Base-by-base conservation (phyloP, 768 basidiomycete genomes). In the Mycena rosella region DNA sequence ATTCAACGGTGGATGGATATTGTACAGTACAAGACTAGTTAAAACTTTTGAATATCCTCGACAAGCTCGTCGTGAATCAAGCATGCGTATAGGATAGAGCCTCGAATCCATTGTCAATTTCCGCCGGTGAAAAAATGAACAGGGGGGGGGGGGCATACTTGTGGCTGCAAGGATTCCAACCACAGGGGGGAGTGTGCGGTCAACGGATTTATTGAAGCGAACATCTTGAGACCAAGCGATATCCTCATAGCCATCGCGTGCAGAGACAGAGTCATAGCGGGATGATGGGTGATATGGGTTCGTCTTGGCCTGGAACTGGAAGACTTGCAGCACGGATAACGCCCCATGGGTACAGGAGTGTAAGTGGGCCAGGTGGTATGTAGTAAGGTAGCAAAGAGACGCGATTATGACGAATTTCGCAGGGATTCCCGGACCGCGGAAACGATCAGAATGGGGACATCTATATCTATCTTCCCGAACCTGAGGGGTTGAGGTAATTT, bases 221-320 rank as follows among this genome's bases (percentile, higher is more conserved):
- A 56, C 53, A 2, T 34, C 62, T 26, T 63, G 44, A 22, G 10
- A 14, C 62, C 62, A 63, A 34, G 53, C 34, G 27, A 63, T 40
- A 24, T 63, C 5, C n/a, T 47, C 53, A 20, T 63, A 48, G 2
- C 54, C 62, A 0, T 55, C 42, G 13, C 4, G 40, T 1, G 62
- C 44, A 2, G 61, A 45, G 17, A 30, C 15, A 3, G 52, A 63
- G 11, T 63, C 52, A 18, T 63, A 63, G 20, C 45, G 14, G 45
- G 56, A 63, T 24, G 54, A n/a, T 29, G 61, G 52, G 10, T 63
- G 61, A 45, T 63, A 15, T 5, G 61, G 52, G 30, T 63, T 63
- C 14, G 27, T 17, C 17, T 10, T 45, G n/a, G 61, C 52, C 0
- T 63, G 51, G 61, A 54, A 54, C 52, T 54, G 30, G 13, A 63